phyloP scores from a whole-genome alignment of 768 basidiomycete genomes.

The Podaxis carcinomalis region DNA sequence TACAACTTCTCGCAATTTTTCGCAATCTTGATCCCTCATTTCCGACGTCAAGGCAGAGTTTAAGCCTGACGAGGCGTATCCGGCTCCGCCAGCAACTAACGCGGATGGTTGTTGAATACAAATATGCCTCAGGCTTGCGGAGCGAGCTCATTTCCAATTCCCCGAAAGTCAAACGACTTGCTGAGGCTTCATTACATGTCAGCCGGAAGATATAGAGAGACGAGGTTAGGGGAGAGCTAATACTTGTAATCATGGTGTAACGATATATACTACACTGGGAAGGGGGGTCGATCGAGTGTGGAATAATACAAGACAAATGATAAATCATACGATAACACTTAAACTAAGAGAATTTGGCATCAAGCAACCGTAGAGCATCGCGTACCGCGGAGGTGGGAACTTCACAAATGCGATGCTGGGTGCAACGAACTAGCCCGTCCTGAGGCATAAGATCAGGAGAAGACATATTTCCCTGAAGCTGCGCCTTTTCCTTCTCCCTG shows the following conservation, averaged over 20 bases:
- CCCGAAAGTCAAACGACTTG: not conserved
- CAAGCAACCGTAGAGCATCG: conserved; percentile 72
- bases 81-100: not conserved
- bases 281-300: not conserved
- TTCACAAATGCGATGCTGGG: conserved; percentile 56
- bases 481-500: conserved; percentile 28
- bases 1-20: conserved; percentile 4
- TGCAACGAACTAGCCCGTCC: conserved; percentile 58
- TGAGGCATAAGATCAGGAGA: conserved; percentile 56
- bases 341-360: conserved; percentile 49
- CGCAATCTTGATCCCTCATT: not conserved
- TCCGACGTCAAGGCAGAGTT: not conserved
- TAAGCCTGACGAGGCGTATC: not conserved
- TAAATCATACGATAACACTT: conserved; percentile 1
- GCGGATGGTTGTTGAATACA: not conserved
- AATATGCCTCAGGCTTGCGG: conserved; percentile 1
- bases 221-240: not conserved
- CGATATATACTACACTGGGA: conserved; percentile 9
- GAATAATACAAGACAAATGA: conserved; percentile 2
- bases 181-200: not conserved
- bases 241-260: conserved; percentile 5
- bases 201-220: conserved; percentile 1
- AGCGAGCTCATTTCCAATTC: not conserved
- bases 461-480: conserved; percentile 25
- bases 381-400: conserved; percentile 71